Base-by-base conservation (phyloP, 257 asterid genomes). In the Pogostemon cablin region DNA sequence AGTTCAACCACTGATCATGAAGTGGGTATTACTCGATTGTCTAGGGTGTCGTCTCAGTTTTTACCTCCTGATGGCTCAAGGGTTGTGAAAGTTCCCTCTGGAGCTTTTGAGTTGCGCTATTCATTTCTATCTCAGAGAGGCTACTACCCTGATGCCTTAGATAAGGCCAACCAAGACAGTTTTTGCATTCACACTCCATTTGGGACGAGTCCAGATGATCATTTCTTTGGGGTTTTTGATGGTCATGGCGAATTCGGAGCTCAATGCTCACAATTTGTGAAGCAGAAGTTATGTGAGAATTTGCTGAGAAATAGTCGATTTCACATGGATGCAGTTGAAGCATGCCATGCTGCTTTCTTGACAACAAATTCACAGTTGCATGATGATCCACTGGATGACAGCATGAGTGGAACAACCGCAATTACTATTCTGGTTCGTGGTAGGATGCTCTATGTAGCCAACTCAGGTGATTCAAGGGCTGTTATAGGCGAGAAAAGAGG, bases 341-440 rank as follows among this genome's bases (percentile, higher is more conserved):
- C 97, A 4, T 86, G 89, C 65, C 95, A 87, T 73, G 84, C 86
- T 25, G 88, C 96, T 67, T 93, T 86, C 80, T 77, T 90, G 87
- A 68, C 76, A 41, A 93, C 98, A 52, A 93, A 93, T 81, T 71
- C 91, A 3, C 96, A 93, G 69, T 75, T 93, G 81, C 96, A 88
- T 55, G 86, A 75, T 59, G 96, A 90, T 81, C 71, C 37, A 56
- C 35, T 93, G 79, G 98, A 93, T 81, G 98, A 93, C 84, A 86
- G 96, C 88, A 93, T 93, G 98, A 93, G 98, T 40, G 98, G 98
- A 56, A 93, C 98, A 67, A 93, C 98, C 63, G 96, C 98, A 32
- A 81, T 90, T 35, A 90, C 98, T 5, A 69, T 93, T 58, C 74
- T 90, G 71, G 96, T 93, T 50, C 80, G 96, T 9, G 98, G 97